Conservation (phyloP, 2,329 filamentous ascomycete species). For the Fusarium sp. region DNA sequence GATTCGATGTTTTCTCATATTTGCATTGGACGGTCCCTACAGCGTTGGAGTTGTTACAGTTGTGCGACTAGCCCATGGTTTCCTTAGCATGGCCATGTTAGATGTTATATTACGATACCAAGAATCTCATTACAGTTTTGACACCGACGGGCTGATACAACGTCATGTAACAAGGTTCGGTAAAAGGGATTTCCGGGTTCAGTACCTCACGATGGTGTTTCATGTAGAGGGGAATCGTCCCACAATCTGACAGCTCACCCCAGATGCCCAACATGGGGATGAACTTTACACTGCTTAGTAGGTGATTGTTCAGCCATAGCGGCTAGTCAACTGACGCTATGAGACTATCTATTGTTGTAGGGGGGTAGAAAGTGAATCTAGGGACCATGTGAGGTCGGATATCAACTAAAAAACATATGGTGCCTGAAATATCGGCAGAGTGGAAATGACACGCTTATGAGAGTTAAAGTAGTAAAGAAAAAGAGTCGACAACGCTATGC, state of each 20-base stretch:
- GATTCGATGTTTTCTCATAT: conserved; percentile 1
- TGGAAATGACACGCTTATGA: conserved; percentile 32
- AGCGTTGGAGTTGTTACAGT: conserved; percentile 10
- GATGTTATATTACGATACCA: conserved; percentile 35
- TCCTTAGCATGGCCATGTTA: conserved; percentile 7
- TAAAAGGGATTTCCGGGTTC: conserved; percentile 12
- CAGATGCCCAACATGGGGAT: not conserved
- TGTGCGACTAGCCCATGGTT: conserved; percentile 1
- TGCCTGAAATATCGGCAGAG: conserved; percentile 33
- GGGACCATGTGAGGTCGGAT: conserved; percentile 34
- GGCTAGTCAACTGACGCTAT: conserved; percentile 26
- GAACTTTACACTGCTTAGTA: not conserved
- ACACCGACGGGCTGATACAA: conserved; percentile 7
- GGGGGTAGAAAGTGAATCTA: conserved; percentile 31
- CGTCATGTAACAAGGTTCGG: conserved; percentile 26
- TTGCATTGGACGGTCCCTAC: conserved; percentile 21
- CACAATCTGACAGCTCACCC: not conserved
- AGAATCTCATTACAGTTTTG: conserved; percentile 8
- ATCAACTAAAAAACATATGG: conserved; percentile 34
- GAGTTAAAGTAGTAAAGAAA: conserved; percentile 21
- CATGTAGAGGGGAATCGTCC: conserved; percentile 27
- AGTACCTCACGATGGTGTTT: conserved; percentile 30
- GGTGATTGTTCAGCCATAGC: conserved; percentile 10
- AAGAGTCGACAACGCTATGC: conserved; percentile 32
- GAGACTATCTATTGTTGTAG: conserved; percentile 21